Conservation (phyloP, 108 stramenopile species). For the Asterionellopsis glacialis region DNA sequence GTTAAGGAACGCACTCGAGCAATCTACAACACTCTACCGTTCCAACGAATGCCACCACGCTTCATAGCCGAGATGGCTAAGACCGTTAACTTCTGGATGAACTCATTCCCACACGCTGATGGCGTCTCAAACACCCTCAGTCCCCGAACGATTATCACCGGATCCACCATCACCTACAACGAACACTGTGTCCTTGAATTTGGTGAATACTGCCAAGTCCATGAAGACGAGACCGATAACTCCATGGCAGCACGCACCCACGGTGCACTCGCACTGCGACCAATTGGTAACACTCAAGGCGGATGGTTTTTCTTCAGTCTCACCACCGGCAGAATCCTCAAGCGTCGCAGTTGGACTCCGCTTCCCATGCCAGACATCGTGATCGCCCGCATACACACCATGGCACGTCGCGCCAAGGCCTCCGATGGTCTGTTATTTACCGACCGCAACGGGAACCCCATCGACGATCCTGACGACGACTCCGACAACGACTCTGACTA, state of each 20-base stretch:
- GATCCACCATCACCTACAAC: conserved; percentile 5
- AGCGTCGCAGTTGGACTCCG: too few relatives aligned
- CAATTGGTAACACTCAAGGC: conserved; percentile 33
- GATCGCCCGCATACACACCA: conserved; percentile 6
- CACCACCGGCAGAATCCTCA: too few relatives aligned
- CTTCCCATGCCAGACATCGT: conserved; percentile 22
- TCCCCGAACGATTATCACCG: conserved; percentile 17
- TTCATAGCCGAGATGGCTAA: conserved; percentile 27
- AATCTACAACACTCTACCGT: conserved; percentile 16
- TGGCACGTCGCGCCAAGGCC: background rate
- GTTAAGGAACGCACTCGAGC: conserved; percentile 25
- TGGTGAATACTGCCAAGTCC: too few relatives aligned
- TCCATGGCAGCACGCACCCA: conserved; percentile 14
- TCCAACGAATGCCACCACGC: conserved; percentile 5
- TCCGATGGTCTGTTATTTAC: background rate
- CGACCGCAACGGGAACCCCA: conserved; percentile 1
- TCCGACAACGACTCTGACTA: conserved; percentile 3
- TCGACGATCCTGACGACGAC: conserved; percentile 8
- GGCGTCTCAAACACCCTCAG: conserved; percentile 16
- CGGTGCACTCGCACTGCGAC: conserved; percentile 22
- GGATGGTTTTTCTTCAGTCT: conserved; percentile 25
- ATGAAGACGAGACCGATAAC: conserved; percentile 36
- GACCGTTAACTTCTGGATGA: too few relatives aligned
- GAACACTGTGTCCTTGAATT: conserved; percentile 22
- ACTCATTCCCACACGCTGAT: too few relatives aligned